Conservation (phyloP, 495 filamentous ascomycete genomes). For the Hypoxylon fuscum region DNA sequence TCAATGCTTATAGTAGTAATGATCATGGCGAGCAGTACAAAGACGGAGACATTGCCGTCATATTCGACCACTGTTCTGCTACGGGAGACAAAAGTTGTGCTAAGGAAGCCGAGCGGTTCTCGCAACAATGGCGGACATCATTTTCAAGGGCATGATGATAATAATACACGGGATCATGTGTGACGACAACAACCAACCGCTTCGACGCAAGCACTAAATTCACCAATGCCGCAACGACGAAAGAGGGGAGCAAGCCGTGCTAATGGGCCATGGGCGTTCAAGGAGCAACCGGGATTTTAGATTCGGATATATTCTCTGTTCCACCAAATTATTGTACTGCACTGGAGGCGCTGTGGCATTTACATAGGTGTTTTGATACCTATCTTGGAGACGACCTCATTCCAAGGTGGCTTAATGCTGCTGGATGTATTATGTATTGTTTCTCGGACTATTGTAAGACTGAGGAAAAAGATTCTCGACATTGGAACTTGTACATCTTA, state of each 20-base stretch:
- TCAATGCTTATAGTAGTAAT: conserved; percentile 75
- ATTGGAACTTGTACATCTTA: conserved; percentile 4
- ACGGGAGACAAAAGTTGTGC: conserved; percentile 69
- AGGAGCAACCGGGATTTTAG: conserved; percentile 24
- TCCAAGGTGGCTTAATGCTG: conserved; percentile 12
- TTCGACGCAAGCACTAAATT: conserved; percentile 22
- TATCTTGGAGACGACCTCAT: conserved; percentile 33
- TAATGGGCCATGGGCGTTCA: conserved; percentile 34
- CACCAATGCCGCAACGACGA: conserved; percentile 21
- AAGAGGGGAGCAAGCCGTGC: conserved; percentile 7
- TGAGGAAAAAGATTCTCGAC: conserved; percentile 8
- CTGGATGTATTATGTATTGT: conserved; percentile 27
- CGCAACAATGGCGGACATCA: conserved; percentile 56
- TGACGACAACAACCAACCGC: conserved; percentile 16
- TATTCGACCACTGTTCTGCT: conserved; percentile 75
- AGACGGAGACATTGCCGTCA: conserved; percentile 88
- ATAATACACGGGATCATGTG: conserved; percentile 29
- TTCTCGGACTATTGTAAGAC: conserved; percentile 11
- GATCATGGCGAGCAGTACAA: conserved; percentile 64
- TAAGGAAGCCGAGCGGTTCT: conserved; percentile 63
- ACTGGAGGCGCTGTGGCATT: conserved; percentile 41
- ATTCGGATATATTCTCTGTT: conserved; percentile 33
- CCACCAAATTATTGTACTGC: conserved; percentile 10
- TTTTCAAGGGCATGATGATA: conserved; percentile 43
- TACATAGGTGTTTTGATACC: conserved; percentile 46